These are phyloP conservation scores for Tympanopsis confertula DNA, from an alignment of 2,329 filamentous ascomycete genomes.

Conservation along the genomic window DNA sequence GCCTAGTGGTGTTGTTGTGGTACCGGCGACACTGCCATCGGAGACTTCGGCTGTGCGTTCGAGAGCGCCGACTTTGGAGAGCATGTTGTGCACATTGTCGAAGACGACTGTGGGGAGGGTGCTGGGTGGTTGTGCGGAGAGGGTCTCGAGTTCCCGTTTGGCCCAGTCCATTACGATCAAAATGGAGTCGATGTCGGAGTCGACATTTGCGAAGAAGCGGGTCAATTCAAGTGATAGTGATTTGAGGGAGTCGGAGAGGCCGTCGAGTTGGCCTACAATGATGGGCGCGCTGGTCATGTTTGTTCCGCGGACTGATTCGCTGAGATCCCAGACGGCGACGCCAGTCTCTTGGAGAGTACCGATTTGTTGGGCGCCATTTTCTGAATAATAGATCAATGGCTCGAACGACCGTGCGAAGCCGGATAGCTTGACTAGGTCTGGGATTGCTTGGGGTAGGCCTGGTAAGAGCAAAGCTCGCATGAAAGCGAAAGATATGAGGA, in stretches of 20 bases:
- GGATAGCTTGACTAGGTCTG: slow-evolving; percentile 58
- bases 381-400: slow-evolving; percentile 60
- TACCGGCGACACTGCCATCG: slow-evolving; percentile 19
- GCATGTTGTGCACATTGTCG: slow-evolving; percentile 49
- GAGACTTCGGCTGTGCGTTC: not conserved
- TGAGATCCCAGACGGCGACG: slow-evolving; percentile 61
- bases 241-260: slow-evolving; percentile 53
- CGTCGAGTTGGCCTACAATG: slow-evolving; percentile 58
- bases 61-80: slow-evolving; percentile 24
- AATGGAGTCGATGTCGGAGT: slow-evolving; percentile 58
- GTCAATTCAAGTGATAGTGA: slow-evolving; percentile 53
- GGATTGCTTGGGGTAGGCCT: slow-evolving; percentile 43
- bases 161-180: slow-evolving; percentile 65
- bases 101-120: slow-evolving; percentile 39
- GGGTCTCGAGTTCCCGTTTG: slow-evolving; percentile 48
- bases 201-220: slow-evolving; percentile 61
- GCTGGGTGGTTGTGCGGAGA: slow-evolving; percentile 31
- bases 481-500: slow-evolving; percentile 38
- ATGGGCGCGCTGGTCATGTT: slow-evolving; percentile 63
- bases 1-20: slow-evolving; percentile 40
- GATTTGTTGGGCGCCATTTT: slow-evolving; percentile 57
- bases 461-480: slow-evolving; percentile 42
- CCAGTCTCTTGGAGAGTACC: slow-evolving; percentile 58
- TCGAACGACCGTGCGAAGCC: slow-evolving; percentile 59
- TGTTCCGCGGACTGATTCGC: slow-evolving; percentile 55